A percentile compares a stretch with the other conserved stretches of the same genome.
These are phyloP conservation scores for Saturnispora quitensis DNA, from an alignment of 805 yeast species.

Conservation along the genomic window DNA sequence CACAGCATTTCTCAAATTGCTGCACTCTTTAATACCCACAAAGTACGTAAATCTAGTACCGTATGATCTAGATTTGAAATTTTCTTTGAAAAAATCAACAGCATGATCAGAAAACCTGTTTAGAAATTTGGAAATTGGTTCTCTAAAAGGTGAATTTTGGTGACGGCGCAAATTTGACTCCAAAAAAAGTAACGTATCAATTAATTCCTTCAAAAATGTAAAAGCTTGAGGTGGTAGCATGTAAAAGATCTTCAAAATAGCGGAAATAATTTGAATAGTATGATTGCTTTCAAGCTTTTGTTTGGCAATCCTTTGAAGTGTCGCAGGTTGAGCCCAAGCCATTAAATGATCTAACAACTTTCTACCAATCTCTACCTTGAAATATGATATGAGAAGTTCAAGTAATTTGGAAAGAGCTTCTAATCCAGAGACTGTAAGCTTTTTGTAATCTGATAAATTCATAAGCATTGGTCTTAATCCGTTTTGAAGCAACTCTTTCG, in stretches of 20 bases:
- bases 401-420: conserved; percentile 84
- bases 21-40: conserved; percentile 45
- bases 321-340: conserved; percentile 90
- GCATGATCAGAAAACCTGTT: conserved; percentile 75
- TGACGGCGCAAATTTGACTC: conserved; percentile 81
- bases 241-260: conserved; percentile 86
- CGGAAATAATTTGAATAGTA: conserved; percentile 79
- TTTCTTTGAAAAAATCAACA: conserved; percentile 56
- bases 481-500: conserved; percentile 89
- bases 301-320: conserved; percentile 65
- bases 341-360: conserved; percentile 85
- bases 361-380: conserved; percentile 93
- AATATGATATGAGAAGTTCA: conserved; percentile 82
- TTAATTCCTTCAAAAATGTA: conserved; percentile 81
- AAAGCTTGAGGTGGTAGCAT: conserved; percentile 86
- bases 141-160: conserved; percentile 80
- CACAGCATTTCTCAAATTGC: conserved; percentile 46
- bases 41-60: conserved; percentile 65
- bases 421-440: conserved; percentile 78
- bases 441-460: conserved; percentile 90
- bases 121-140: conserved; percentile 81
- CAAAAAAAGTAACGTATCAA: conserved; percentile 63
- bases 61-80: conserved; percentile 52
- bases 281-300: conserved; percentile 74
- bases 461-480: conserved; percentile 92